Base-by-base conservation (phyloP, 176 grass and related monocot genomes). In the Rhipidocladum racemiflorum region DNA sequence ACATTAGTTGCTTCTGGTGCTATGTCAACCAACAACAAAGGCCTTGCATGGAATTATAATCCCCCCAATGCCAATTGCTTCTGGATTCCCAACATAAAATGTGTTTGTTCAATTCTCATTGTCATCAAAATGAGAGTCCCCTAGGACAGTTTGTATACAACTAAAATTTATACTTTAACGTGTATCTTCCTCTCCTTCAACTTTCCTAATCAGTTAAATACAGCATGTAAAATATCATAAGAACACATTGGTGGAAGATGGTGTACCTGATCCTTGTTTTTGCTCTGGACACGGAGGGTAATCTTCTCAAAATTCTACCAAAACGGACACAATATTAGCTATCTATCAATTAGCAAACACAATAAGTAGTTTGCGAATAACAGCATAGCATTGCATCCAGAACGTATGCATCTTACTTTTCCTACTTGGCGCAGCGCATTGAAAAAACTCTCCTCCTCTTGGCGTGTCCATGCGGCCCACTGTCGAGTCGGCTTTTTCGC, bases 351-450 rank as follows among this genome's bases (percentile, higher is more conserved):
- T 74, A 74, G 54, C 12, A 45, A 13, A 18, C 17, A 39, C 44
- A 21, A 51, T 17, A 51, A 76, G 12, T 11, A 64, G 28, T 76
- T 38, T 55, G 20, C 7, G 70, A 81, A 73, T 42, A 75, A 30
- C 30, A 79, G 27, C 14, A 40, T 64, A 78, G 34, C 59, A 79
- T 34, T 78, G 66, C 79, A 86, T 68, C 64, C 53, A 74, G 45
- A 79, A 86, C 29, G 25, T 71, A 85, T 75, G 80, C 21, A 61
- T 72, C 84, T 71, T 84, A 99, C 96, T 82, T 99, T 99, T 76
- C 96, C 96, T 78, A 93, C 96, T 99, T 99, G 96, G 67, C 96
- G 87, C 86, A 95, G 82, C 42, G 93, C 96, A 93, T 99, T 93
- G 85, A 99, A 95, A 72, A 99, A 99, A 77, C 89, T 95, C 71